A percentile compares a stretch with the other conserved stretches of the same genome.
phyloP scores from a whole-genome alignment of 805 yeast genomes.

The Wickerhamiella spandovensis region DNA sequence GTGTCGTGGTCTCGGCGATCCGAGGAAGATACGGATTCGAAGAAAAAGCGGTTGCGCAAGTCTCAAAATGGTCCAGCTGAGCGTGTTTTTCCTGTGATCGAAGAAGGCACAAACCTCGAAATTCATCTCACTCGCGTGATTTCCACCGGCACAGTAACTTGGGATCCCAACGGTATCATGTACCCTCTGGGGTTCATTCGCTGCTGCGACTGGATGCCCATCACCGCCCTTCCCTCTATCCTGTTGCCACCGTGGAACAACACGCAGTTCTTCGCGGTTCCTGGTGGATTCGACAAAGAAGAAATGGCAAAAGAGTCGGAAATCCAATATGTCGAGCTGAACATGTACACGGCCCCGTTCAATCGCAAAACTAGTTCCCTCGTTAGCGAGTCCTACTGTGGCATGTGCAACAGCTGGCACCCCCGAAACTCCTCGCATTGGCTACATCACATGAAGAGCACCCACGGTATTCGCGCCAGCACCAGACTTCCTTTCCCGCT shows the following conservation, averaged over 20 bases:
- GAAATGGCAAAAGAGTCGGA: too few relatives aligned
- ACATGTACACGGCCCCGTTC: not conserved
- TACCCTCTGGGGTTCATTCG: not conserved
- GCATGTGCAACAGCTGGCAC: constrained; percentile 1
- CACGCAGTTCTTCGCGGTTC: not conserved
- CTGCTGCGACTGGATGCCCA: not conserved
- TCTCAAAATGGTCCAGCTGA: too few relatives aligned
- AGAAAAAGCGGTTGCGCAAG: not conserved
- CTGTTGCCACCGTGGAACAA: not conserved
- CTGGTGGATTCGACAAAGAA: too few relatives aligned
- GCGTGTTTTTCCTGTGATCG: too few relatives aligned
- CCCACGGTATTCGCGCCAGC: constrained; percentile 1
- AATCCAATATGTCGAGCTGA: not conserved
- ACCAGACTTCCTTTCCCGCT: not conserved
- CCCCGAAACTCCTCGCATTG: constrained; percentile 1
- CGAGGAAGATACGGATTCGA: not conserved
- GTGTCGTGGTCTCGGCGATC: not conserved
- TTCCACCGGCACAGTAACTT: not conserved
- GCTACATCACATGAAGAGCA: constrained; percentile 4
- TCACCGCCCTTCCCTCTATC: not conserved
- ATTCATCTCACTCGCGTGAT: not conserved
- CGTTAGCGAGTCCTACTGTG: constrained; percentile 1
- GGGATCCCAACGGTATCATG: not conserved
- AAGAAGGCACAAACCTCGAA: not conserved
- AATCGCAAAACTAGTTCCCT: not conserved